phyloP scores from a whole-genome alignment of 768 basidiomycete species.

The Paxillus rubicundulus region DNA sequence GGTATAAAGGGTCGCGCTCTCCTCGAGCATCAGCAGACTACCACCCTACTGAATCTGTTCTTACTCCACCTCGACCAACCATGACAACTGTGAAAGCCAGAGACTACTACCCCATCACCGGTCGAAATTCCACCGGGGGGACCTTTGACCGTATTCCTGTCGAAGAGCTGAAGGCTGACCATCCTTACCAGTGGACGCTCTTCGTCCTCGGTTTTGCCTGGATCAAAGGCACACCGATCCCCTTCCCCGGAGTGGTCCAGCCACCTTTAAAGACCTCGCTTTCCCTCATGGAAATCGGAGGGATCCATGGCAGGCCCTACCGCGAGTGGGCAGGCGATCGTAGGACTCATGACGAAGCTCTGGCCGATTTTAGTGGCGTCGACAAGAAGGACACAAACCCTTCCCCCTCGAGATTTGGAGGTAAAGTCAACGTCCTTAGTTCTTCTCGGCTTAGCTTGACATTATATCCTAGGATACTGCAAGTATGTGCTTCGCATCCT shows the following conservation, averaged over 20 bases:
- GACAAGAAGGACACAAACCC: constrained; percentile 28
- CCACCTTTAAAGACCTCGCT: constrained; percentile 5
- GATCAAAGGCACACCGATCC: background rate
- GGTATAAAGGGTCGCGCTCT: background rate
- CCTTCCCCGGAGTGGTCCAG: constrained; percentile 10
- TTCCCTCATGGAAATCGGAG: constrained; percentile 23
- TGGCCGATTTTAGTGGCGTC: constrained; percentile 13
- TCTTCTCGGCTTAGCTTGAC: background rate
- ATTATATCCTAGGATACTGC: constrained; percentile 22
- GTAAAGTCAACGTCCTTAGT: constrained; percentile 2
- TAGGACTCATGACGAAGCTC: constrained; percentile 12
- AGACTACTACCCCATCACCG: constrained; percentile 14
- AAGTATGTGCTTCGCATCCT: constrained; percentile 15
- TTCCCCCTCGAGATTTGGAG: constrained; percentile 25
- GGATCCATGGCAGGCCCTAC: constrained; percentile 27
- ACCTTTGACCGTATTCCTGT: constrained; percentile 10
- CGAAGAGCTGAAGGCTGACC: constrained; percentile 5
- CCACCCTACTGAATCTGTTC: background rate
- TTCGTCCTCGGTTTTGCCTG: constrained; percentile 14
- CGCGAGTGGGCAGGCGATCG: constrained; percentile 24
- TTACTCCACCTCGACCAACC: background rate
- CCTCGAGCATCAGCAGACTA: background rate
- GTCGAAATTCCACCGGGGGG: constrained; percentile 11
- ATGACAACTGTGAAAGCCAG: background rate
- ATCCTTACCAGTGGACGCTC: constrained; percentile 15